Evolutionary conservation across 2,329 filamentous ascomycete species (phyloP).

Genomic region (Pseudopyrenochaeta lycopersici): DNA sequence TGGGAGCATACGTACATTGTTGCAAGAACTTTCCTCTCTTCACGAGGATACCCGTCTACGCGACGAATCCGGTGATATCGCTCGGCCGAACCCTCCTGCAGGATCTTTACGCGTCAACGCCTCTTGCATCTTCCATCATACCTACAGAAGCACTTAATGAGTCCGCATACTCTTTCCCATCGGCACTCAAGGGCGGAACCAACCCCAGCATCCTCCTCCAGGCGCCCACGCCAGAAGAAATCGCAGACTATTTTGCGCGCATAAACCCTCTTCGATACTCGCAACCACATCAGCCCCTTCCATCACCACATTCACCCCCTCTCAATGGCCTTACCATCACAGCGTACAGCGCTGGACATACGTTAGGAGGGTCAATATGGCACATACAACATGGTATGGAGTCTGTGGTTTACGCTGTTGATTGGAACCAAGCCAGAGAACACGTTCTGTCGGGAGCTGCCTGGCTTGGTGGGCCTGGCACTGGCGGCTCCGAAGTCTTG

Average conservation of each 20-base stretch:
- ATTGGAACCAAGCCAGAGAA: constrained; percentile 98
- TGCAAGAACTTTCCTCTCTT: constrained; percentile 96
- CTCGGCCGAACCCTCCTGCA: constrained; percentile 90
- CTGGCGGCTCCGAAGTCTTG: constrained; percentile 86
- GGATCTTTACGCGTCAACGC: constrained; percentile 90
- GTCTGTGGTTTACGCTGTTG: constrained; percentile 95
- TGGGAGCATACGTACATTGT: constrained; percentile 94
- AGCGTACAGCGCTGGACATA: constrained; percentile 95
- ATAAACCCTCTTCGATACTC: constrained; percentile 96
- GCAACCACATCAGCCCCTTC: constrained; percentile 89
- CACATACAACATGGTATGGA: constrained; percentile 97
- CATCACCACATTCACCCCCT: constrained; percentile 86
- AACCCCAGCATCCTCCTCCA: constrained; percentile 65
- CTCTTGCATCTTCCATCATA: constrained; percentile 85
- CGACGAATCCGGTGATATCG: constrained; percentile 90
- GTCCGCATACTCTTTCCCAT: constrained; percentile 60
- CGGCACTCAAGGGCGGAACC: constrained; percentile 59
- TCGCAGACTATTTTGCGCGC: constrained; percentile 87
- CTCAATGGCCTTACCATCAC: constrained; percentile 93
- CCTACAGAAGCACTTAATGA: constrained; percentile 76
- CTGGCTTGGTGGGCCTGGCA: constrained; percentile 85
- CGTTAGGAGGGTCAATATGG: constrained; percentile 97
- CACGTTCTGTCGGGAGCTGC: constrained; percentile 93
- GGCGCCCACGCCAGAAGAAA: constrained; percentile 85
- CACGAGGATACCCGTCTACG: constrained; percentile 90